These are phyloP conservation scores for Brettanomyces naardenensis DNA, from an alignment of 805 yeast species.

Conservation along the genomic window DNA sequence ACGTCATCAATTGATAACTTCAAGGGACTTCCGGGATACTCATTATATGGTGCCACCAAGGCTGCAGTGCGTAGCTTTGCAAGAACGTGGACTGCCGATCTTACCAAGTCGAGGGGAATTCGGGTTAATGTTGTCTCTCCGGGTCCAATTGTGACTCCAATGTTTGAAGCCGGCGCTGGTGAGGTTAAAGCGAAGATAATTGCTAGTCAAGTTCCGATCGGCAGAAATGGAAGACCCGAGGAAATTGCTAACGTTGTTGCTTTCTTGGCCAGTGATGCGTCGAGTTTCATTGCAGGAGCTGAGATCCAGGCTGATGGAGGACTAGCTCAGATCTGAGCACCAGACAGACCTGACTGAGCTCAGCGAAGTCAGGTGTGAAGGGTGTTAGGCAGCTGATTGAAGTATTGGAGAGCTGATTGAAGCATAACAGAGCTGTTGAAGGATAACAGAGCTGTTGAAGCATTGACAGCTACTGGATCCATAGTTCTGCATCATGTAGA, in stretches of 20 bases:
- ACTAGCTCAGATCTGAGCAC: no score
- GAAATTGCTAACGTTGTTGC: conserved; percentile 14
- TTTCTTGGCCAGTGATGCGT: conserved; percentile 16
- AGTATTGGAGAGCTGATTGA: no score
- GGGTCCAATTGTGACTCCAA: conserved; percentile 7
- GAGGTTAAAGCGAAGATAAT: conserved; percentile 5
- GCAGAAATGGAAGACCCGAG: conserved; percentile 13
- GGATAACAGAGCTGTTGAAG: no score
- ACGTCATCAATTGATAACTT: neutral
- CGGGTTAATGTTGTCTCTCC: conserved; percentile 9
- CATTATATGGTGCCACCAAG: neutral
- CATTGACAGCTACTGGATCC: no score
- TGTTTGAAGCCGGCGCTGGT: conserved; percentile 4
- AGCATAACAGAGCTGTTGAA: no score
- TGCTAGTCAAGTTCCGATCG: conserved; percentile 10
- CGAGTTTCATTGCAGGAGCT: no score
- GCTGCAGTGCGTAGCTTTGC: conserved; percentile 1
- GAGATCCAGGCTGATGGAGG: no score
- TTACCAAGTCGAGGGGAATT: conserved; percentile 5
- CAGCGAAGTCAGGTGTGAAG: no score
- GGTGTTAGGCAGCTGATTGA: no score
- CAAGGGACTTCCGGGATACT: neutral
- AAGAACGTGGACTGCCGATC: conserved; percentile 4
- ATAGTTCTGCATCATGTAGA: no score
- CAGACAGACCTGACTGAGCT: no score